Percentiles rank a stretch among this genome's conserved stretches.
These are phyloP conservation scores for Amaranthus hypochondriacus DNA, from an alignment of 148 eudicot species.

Conservation along the genomic window DNA sequence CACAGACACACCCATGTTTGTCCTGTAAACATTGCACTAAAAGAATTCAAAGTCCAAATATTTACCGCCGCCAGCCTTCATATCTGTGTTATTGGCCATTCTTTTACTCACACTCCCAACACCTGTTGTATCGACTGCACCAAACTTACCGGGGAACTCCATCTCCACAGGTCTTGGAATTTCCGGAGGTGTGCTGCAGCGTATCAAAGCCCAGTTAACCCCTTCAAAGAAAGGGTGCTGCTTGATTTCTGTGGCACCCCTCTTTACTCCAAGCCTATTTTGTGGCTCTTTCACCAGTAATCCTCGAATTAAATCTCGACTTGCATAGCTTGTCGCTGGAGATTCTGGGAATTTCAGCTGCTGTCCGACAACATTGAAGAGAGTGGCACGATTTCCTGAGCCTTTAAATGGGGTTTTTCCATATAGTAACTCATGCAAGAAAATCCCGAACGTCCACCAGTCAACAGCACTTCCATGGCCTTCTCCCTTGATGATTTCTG, in stretches of 20 bases:
- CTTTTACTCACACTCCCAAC: slow-evolving; percentile 42
- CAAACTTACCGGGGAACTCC: slow-evolving; percentile 44
- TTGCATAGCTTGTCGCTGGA: slow-evolving; percentile 61
- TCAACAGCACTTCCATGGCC: slow-evolving; percentile 93
- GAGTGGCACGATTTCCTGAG: slow-evolving; percentile 77
- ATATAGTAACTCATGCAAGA: slow-evolving; percentile 64
- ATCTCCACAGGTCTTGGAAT: slow-evolving; percentile 60
- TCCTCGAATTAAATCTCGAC: slow-evolving; percentile 65
- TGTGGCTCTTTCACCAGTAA: slow-evolving; percentile 79
- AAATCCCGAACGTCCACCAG: slow-evolving; percentile 90
- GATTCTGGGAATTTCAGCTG: slow-evolving; percentile 68
- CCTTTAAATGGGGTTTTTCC: slow-evolving; percentile 89
- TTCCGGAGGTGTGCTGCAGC: slow-evolving; percentile 81
- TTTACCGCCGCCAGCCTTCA: slow-evolving; percentile 54
- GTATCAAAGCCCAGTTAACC: slow-evolving; percentile 80
- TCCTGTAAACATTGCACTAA: slow-evolving; percentile 25
- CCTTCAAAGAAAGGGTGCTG: slow-evolving; percentile 92
- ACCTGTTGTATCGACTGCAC: slow-evolving; percentile 33
- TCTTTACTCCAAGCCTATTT: slow-evolving; percentile 63
- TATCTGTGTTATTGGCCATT: slow-evolving; percentile 34
- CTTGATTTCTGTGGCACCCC: slow-evolving; percentile 85
- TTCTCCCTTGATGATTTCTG: slow-evolving; percentile 81
- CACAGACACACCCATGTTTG: slow-evolving; percentile 13
- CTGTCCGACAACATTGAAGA: slow-evolving; percentile 78
- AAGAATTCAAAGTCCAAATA: slow-evolving; percentile 77